Base-by-base conservation (phyloP, 768 basidiomycete genomes). In the Leucocoprinus leucothites region DNA sequence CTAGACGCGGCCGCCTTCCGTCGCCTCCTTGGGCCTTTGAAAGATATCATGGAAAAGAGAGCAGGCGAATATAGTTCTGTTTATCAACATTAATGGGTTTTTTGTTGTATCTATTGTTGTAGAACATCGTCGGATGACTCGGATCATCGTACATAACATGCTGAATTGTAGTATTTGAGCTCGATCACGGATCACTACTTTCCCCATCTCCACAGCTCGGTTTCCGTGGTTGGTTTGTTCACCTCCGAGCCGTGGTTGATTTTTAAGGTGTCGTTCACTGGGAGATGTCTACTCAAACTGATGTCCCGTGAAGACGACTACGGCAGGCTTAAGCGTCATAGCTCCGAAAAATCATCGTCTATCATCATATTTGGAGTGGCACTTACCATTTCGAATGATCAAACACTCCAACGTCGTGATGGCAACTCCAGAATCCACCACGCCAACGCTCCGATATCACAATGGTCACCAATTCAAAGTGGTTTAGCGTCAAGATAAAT, bases 1-100 rank as follows among this genome's bases (percentile, higher is more conserved):
- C 77, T 99, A 60, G 94, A 94, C 63, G 92, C 93, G 34, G 82
- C 90, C 56, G 89, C 95, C 18, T 99, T 99, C 66, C 97, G 94
- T 11, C 85, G 96, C 38, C 74, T 99, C 41, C 82, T 99, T 28
- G 96, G 96, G 3, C 94, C 94, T 19, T 74, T 96, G 60, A 84
- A 91, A 57, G 94, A 95, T 69, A 86, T 94, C 66, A 93, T 95
- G 91, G 91, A 93, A 65, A 82, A 92, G 61, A 84, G 87, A 64
- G 87, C 91, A n/a, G 89, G 87, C 19, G 87, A 89, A 65, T 78
- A 66, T 78, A 76, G 47, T 91, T 91, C 67, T 79, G 78, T 53
- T 67, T 42, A 60, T 63, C 63, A 48, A 54, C 70, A 22, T 68
- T 69, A 60, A 73, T 71, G 42, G 74, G 58, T 60, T 54, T 26